Evolutionary conservation across 176 grass and related monocot genomes (phyloP).

Genomic region (Pontederia crassipes): DNA sequence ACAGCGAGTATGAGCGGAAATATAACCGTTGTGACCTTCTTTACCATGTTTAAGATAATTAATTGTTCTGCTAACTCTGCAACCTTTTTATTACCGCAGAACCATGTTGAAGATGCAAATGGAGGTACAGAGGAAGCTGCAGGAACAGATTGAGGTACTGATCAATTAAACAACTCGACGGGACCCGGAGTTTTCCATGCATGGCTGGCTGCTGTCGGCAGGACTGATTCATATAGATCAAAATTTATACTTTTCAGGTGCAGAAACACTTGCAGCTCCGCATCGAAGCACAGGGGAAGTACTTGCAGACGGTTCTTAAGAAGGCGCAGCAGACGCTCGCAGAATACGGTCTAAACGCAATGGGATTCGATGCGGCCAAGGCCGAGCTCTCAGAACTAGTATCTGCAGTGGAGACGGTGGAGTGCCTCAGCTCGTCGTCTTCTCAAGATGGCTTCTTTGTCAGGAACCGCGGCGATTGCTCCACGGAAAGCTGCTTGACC

Average conservation of each 20-base stretch:
- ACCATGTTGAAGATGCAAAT: constrained; percentile 46
- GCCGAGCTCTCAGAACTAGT: constrained; percentile 51
- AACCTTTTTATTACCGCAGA: constrained; percentile 19
- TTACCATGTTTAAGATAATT: not conserved
- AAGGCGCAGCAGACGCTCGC: constrained; percentile 50
- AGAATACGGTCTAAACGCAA: constrained; percentile 19
- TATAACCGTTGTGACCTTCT: not conserved
- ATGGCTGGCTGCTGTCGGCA: not conserved
- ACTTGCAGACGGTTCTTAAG: constrained; percentile 66
- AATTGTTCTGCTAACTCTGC: not conserved
- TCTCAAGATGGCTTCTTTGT: constrained; percentile 8
- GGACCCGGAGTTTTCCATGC: not conserved
- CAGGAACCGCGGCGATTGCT: constrained; percentile 14
- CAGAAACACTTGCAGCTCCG: constrained; percentile 84
- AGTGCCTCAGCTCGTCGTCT: constrained; percentile 30
- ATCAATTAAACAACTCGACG: not conserved
- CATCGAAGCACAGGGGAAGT: constrained; percentile 91
- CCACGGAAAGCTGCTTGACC: constrained; percentile 66
- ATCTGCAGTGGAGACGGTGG: constrained; percentile 32
- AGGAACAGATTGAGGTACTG: constrained; percentile 69
- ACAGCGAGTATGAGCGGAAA: not conserved
- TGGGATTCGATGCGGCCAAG: constrained; percentile 17
- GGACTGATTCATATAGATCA: not conserved
- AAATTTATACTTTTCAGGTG: constrained; percentile 31
- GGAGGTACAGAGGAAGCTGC: constrained; percentile 48